Percentiles rank a stretch among this genome's conserved stretches.
Evolutionary conservation across 805 yeast genomes (phyloP).

Genomic region (Cyberlindnera mrakii): DNA sequence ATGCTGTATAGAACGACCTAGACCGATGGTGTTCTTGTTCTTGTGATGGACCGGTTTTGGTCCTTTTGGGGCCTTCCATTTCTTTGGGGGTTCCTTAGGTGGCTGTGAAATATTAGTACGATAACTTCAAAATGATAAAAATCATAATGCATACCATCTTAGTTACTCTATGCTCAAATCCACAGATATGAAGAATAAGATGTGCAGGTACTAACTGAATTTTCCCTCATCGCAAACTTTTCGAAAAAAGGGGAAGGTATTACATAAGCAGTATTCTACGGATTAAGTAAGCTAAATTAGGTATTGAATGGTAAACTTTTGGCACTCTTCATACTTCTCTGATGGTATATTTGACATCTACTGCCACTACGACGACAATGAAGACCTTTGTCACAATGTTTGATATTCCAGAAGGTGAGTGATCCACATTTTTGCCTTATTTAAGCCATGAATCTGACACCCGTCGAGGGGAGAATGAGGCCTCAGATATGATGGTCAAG

Average conservation of each 20-base stretch:
- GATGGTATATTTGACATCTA: no score
- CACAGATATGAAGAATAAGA: no score
- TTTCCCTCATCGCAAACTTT: slow-evolving; percentile 2
- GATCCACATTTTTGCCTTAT: not conserved
- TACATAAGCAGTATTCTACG: no score
- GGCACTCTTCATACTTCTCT: no score
- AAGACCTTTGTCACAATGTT: not conserved
- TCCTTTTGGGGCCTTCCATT: slow-evolving; percentile 86
- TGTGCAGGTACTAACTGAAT: not conserved
- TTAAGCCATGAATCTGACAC: not conserved
- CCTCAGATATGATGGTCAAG: slow-evolving; percentile 9
- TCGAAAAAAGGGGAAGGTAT: not conserved
- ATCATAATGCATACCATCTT: not conserved
- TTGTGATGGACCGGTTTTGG: slow-evolving; percentile 85
- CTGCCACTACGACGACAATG: not conserved
- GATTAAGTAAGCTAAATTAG: no score
- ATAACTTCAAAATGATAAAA: not conserved
- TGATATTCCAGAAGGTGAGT: slow-evolving; percentile 2
- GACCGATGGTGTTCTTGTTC: slow-evolving; percentile 76
- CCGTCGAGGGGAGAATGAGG: slow-evolving; percentile 4
- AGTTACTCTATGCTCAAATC: not conserved
- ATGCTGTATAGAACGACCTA: slow-evolving; percentile 79
- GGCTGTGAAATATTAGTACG: slow-evolving; percentile 8
- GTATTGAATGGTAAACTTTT: no score
- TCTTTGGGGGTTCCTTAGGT: slow-evolving; percentile 50